Evolutionary conservation across 2,329 filamentous ascomycete genomes (phyloP), one percentile per base, ranked within the genome.

Genomic region (Pestalotiopsis sp.): DNA sequence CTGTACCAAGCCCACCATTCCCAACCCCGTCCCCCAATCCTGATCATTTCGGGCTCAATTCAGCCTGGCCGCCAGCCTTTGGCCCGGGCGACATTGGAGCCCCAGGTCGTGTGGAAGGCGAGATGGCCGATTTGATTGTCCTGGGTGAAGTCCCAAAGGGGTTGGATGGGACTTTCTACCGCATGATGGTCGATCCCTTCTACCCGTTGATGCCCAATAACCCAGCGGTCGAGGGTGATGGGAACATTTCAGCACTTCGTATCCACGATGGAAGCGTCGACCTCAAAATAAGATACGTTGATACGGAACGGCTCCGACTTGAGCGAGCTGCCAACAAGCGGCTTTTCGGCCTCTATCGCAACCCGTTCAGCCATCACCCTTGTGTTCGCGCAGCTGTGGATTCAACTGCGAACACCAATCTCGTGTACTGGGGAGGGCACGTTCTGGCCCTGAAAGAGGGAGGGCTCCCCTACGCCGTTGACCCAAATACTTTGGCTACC

Each of bases 361-460:
- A 80, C 65, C 75, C 73, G 27, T 79, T 71, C 67, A 78, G 78
- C 2, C 74, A 75, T 25, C 73, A 78, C 66, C 75, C 77, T 1
- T 77, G 74, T 49, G 75, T 76, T 3, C 70, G 73, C 20, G 79
- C 79, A 59, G 78, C 77, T 2, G 76, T 80, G 3, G 73, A 78
- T 20, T 77, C 70, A 4, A 81, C 80, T 0, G 80, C 83, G 3
- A 87, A 87, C 68, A 87, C 85, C 0, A 87, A 87, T 68, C 74
- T 87, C 2, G 73, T 86, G 1, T 82, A 79, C 68, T 86, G 82
- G 79, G 77, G 80, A 14, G 82, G 82, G 0, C 78, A 83, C 5
- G 72, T 86, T 38, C 74, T 85, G 2, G 83, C 83, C 0, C 76
- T 77, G 45, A 86, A 86, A 70, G 85, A 87, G 52, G 77, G 79